A percentile compares a stretch with the other conserved stretches of the same genome.
Evolutionary conservation across 2,329 filamentous ascomycete species (phyloP).

Genomic region (Phaeosphaeriaceae sp.): DNA sequence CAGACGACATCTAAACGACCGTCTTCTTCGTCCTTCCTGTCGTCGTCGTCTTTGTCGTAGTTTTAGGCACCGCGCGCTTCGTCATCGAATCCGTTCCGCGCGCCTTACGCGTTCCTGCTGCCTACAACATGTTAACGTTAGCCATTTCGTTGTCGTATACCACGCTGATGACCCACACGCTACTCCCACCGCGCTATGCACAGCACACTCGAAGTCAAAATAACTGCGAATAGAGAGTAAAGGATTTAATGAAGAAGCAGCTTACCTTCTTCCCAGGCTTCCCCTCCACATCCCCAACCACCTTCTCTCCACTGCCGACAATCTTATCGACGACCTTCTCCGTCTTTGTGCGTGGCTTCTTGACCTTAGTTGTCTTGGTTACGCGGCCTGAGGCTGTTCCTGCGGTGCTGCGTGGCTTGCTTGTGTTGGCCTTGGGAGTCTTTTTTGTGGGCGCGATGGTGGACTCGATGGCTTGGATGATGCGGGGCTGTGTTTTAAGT

Average conservation of each 20-base stretch:
- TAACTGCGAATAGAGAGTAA: background rate
- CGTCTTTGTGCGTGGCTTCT: conserved; percentile 34
- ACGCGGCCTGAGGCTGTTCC: conserved; percentile 11
- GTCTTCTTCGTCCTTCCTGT: background rate
- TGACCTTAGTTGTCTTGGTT: conserved; percentile 25
- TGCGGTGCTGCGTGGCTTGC: conserved; percentile 42
- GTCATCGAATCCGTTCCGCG: conserved; percentile 16
- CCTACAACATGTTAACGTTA: background rate
- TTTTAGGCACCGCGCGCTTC: conserved; percentile 10
- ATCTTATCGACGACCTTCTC: conserved; percentile 38
- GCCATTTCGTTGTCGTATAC: background rate
- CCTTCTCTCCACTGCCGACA: conserved; percentile 31
- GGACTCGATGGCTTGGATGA: conserved; percentile 59
- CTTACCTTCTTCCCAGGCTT: conserved; percentile 41
- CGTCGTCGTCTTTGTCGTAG: conserved; percentile 4
- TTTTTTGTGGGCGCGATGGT: conserved; percentile 51
- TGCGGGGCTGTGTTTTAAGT: conserved; percentile 57
- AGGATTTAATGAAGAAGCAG: background rate
- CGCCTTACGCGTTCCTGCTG: conserved; percentile 13
- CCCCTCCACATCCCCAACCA: conserved; percentile 27
- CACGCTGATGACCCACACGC: too few relatives aligned
- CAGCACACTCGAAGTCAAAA: too few relatives aligned
- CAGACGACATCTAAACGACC: background rate
- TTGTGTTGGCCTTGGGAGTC: conserved; percentile 48
- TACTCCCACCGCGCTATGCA: too few relatives aligned